Evolutionary conservation across 345 rosid genomes (phyloP), one percentile per base, ranked within the genome.

Genomic region (Citrus inodora): DNA sequence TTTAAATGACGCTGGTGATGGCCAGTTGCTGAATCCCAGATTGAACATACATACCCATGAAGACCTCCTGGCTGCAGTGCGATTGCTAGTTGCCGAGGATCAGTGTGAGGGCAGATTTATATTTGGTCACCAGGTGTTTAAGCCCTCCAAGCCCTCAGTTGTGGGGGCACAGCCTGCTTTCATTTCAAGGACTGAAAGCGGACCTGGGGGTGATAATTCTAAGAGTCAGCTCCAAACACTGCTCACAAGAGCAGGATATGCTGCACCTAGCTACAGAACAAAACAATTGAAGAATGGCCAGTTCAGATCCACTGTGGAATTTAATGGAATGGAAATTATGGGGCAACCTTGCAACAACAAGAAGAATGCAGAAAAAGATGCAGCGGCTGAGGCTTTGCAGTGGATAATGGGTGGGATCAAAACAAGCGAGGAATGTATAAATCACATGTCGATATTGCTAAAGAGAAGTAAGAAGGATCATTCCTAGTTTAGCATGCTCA

Each of bases 361-460:
- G 90, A 95, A 93, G 83, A 87, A 84, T 71, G 98, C 98, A 1
- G 99, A 95, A 89, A 95, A 95, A 75, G 99, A 95, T 82, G 99
- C 98, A 17, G 98, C 97, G 22, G 93, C 97, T 22, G 94, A 92
- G 85, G 97, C 98, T 81, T 85, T 95, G 79, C 89, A 83, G 84
- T 92, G 92, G 93, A 84, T 95, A 81, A 86, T 84, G 90, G 88
- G 91, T 56, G 88, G 87, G 68, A 76, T 85, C 27, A 84, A 77
- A 78, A 83, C 87, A 11, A 86, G 87, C 67, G 85, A 78, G 62
- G 92, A 89, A 42, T 82, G 80, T 74, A 70, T 90, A 77, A 85
- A 83, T 75, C 90, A 90, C 75, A 87, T 93, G 93, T 89, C 97
- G 11, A 86, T 87, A 75, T 60, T 90, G 81, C 86, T 88, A 79